Conservation (phyloP, 2,329 filamentous ascomycete species). For the Phoma herbarum region DNA sequence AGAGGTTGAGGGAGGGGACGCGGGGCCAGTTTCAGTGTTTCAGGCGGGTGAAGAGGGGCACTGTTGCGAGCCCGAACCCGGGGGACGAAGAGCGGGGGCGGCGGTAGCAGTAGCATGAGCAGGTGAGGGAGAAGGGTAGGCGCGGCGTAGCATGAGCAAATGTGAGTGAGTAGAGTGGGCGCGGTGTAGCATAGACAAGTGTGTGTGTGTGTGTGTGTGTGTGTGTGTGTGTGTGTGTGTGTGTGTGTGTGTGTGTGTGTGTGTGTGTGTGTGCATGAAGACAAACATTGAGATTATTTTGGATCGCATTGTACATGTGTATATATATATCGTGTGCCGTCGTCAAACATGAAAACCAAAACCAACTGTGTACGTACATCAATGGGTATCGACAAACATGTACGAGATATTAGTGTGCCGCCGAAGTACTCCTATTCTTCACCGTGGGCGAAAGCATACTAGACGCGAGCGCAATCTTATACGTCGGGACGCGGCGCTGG, state of each 20-base stretch:
- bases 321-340: too few species aligned
- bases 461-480: slow-evolving; percentile 45
- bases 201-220: too few species aligned
- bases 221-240: too few species aligned
- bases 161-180: too few species aligned
- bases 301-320: not conserved
- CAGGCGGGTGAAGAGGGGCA: slow-evolving; percentile 40
- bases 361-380: too few species aligned
- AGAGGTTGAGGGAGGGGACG: slow-evolving; percentile 60
- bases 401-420: slow-evolving; percentile 7
- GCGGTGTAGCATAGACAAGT: too few species aligned
- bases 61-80: slow-evolving; percentile 11
- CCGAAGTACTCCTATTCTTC: slow-evolving; percentile 13
- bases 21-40: slow-evolving; percentile 51
- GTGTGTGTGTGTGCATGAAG: too few species aligned
- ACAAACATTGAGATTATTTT: too few species aligned
- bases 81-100: slow-evolving; percentile 5
- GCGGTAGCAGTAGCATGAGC: not conserved
- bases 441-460: slow-evolving; percentile 36
- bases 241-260: too few species aligned
- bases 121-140: too few species aligned
- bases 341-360: too few species aligned
- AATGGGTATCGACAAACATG: slow-evolving; percentile 7
- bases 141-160: too few species aligned
- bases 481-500: slow-evolving; percentile 37